Evolutionary conservation across 805 yeast genomes (phyloP), one percentile per base, ranked within the genome.

Genomic region (Starmerella ratchasimensis): DNA sequence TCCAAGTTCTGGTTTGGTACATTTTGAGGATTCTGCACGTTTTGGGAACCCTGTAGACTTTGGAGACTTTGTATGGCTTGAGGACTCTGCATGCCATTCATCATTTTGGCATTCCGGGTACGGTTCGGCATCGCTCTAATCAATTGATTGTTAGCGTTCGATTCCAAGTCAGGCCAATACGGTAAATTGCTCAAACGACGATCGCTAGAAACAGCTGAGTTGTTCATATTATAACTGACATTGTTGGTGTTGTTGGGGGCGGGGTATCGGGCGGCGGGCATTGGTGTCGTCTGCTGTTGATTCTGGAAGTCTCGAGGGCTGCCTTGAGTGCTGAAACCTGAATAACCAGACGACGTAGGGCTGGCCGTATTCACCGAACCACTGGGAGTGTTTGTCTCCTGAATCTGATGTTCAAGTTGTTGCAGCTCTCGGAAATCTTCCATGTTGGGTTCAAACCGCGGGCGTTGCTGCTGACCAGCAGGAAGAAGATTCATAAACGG

Each of bases 341-440:
- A n/a, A 11, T 11, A 24, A 24, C 27, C n/a, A 24, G 27, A n/a
- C 27, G 27, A 24, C 27, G n/a, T n/a, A 24, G 22, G 13, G 33
- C 33, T 30, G 33, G 33, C 16, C 15, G n/a, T 16, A 23, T 18
- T 37, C 24, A 4, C 11, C 14, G 31, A 21, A 28, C 38, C 33
- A 23, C 27, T 35, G 9, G 40, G 38, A n/a, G 37, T 33, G 21
- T 29, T 38, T 16, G 38, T 36, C 31, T 42, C 47, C 21, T 46
- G 41, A 36, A 49, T 49, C 38, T 45, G 51, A 21, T 44, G 35
- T 35, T 50, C 53, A 38, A 50, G 34, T 30, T 47, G 46, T 42
- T 49, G 48, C 36, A 50, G 43, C 31, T 50, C 53, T 22, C 43
- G 45, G 18, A 50, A 43, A 33, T 50, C 49, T 28, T 39, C 43